Conservation (phyloP, 306 rosid genomes). For the Hippophae tibetana region DNA sequence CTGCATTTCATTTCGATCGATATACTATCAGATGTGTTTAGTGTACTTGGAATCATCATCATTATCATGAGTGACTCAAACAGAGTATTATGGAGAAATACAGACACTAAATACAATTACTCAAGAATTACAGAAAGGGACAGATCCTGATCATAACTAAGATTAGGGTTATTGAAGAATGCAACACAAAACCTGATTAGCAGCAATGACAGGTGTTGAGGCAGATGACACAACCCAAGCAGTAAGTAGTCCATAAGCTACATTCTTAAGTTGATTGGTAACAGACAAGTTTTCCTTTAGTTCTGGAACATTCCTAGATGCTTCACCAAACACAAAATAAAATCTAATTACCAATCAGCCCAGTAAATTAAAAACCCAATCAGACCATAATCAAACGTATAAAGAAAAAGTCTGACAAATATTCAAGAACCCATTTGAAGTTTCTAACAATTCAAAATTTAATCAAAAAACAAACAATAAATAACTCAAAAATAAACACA, state of each 20-base stretch:
- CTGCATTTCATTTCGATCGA: slow-evolving; percentile 25
- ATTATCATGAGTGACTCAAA: no score
- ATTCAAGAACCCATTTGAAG: no score
- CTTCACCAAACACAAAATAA: slow-evolving; percentile 14
- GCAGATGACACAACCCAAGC: slow-evolving; percentile 58
- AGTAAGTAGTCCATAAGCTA: slow-evolving; percentile 78
- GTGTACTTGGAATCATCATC: no score
- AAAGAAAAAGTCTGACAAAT: no score
- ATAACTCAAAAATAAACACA: no score
- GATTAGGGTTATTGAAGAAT: background rate
- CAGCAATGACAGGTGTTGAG: slow-evolving; percentile 66
- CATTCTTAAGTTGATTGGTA: slow-evolving; percentile 36
- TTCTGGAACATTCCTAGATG: slow-evolving; percentile 36
- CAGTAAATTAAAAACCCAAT: background rate
- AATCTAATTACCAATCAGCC: background rate
- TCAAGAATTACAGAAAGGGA: background rate
- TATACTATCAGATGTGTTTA: no score
- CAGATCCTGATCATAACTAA: background rate
- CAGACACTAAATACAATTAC: no score
- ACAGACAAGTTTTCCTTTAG: slow-evolving; percentile 22
- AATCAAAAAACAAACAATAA: no score
- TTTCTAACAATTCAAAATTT: no score
- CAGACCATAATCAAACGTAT: no score
- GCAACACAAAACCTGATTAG: slow-evolving; percentile 47
- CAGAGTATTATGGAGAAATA: no score